phyloP scores from a whole-genome alignment of 108 stramenopile species.

The Skeletonema grethae region DNA sequence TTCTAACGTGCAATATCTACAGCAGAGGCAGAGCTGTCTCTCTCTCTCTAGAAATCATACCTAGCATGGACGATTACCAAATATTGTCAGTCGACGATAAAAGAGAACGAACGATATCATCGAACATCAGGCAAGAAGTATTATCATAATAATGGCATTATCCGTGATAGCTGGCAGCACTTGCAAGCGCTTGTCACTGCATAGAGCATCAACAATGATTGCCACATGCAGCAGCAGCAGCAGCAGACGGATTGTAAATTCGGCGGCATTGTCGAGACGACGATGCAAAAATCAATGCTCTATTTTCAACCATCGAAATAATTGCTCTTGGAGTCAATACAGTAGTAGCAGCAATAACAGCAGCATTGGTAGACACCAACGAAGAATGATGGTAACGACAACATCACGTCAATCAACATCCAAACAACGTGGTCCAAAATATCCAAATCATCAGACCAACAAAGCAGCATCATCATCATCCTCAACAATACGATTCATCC shows the following conservation, averaged over 20 bases:
- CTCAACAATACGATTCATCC: slow-evolving; percentile 19
- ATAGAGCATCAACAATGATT: slow-evolving; percentile 1
- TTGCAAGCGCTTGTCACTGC: background rate
- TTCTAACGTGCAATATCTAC: no score
- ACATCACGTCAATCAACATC: background rate
- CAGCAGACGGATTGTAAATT: background rate
- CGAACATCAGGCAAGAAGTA: background rate
- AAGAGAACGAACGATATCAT: background rate
- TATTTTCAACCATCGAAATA: background rate
- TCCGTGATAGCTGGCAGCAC: background rate
- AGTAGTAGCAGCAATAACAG: background rate
- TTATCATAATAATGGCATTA: background rate
- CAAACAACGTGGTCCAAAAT: background rate
- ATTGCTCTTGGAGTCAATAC: background rate
- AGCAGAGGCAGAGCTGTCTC: no score
- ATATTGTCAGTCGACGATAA: background rate
- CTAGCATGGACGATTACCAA: background rate
- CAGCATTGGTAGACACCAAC: background rate
- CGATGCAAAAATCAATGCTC: background rate
- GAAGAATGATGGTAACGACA: background rate
- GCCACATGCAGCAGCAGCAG: background rate
- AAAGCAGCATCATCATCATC: slow-evolving; percentile 1
- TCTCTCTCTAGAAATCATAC: background rate
- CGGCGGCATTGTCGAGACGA: background rate
- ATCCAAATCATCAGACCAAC: background rate